Evolutionary conservation across 1,139 yeast species (phyloP), one percentile per base, ranked within the genome.

Genomic region (Debaryomyces sp.): DNA sequence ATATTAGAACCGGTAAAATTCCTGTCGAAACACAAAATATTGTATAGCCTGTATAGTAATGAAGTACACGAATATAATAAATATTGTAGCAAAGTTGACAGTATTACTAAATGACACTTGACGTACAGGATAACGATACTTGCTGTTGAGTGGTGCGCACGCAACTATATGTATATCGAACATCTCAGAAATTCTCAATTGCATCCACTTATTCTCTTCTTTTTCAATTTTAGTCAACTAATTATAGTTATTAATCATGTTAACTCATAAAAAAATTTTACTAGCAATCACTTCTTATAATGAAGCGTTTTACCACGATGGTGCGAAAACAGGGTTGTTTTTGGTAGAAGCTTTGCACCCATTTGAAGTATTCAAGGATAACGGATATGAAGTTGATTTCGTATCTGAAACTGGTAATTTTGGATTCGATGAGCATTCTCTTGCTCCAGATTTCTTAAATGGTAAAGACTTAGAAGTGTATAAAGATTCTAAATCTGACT

Each of bases 301-400:
- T 60, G 82, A 65, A 23, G 64, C 59, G n/a, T 81, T 83, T 68
- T 81, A 81, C 61, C 67, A 64, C 1, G 83, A 82, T 54, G 86
- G 86, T 23, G 54, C 67, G 45, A 78, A 75, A 52, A 80, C 87
- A 10, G 88, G 88, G 41, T 67, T 80, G 17, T 83, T 72, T 65
- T 73, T 73, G 55, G 62, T 73, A 10, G 89, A 84, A 63, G 87
- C 81, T 10, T 62, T 74, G 43, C 86, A 83, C 58, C 87, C 88
- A 39, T 82, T 64, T 59, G 62, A 76, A 48, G 76, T 62, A 5
- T 80, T 80, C 61, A 62, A 55, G 33, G 62, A 71, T 47, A 67
- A 74, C 41, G 85, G 85, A 18, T 34, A 61, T 53, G 81, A 80
- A 34, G 81, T 84, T 24, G 77, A 74, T 45, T 68, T 83, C 51